Conservation (phyloP, 2,329 filamentous ascomycete species). For the Alternaria sp. region DNA sequence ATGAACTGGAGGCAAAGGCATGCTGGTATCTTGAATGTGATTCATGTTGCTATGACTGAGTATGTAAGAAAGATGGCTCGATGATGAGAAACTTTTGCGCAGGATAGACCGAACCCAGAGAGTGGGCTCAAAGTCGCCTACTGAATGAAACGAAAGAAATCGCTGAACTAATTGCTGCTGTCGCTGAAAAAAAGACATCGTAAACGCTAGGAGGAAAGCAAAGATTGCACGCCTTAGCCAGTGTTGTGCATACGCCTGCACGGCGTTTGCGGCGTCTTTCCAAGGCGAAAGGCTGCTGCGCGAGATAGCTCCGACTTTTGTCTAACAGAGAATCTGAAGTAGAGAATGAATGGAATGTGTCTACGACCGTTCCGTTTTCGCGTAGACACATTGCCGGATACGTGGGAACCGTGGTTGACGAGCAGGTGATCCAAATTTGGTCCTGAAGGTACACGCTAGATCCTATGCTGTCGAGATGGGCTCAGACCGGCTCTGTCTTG, state of each 20-base stretch:
- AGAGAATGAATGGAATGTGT: background rate
- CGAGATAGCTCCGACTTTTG: background rate
- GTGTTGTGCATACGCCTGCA: background rate
- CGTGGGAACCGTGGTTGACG: background rate
- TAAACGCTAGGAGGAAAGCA: background rate
- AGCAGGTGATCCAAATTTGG: background rate
- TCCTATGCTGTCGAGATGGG: no score
- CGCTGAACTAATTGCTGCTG: background rate
- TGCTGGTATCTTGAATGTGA: background rate
- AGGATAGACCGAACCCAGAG: background rate
- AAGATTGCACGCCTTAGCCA: rapidly evolving
- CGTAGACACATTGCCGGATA: background rate
- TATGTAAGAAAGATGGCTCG: background rate
- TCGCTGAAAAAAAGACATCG: background rate
- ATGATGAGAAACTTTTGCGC: background rate
- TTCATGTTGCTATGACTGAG: background rate
- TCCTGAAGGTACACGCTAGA: background rate
- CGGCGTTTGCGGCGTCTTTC: background rate
- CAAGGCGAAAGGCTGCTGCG: background rate
- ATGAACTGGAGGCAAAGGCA: background rate
- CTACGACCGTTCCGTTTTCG: rapidly evolving
- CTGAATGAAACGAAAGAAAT: background rate
- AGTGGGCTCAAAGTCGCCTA: background rate
- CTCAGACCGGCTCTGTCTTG: no score
- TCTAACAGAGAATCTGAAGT: background rate